phyloP scores from a whole-genome alignment of 1,284 basidiomycete species.

The Quambalaria eucalypti region DNA sequence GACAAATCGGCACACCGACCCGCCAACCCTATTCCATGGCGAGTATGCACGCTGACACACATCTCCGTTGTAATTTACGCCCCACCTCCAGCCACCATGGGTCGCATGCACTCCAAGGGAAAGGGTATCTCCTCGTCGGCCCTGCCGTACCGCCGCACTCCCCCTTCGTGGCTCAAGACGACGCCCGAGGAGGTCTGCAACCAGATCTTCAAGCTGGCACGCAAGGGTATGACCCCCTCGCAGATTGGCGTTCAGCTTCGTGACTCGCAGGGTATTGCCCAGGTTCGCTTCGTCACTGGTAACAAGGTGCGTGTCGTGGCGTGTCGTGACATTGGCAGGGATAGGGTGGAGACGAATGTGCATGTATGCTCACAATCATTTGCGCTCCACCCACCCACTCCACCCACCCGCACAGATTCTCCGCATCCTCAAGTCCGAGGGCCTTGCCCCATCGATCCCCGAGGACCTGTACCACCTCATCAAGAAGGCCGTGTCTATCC shows the following conservation, averaged over 20 bases:
- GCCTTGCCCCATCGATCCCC: constrained; percentile 91
- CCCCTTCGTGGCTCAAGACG: constrained; percentile 93
- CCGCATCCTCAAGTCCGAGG: constrained; percentile 90
- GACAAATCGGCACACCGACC: too few species aligned
- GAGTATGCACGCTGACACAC: too few species aligned
- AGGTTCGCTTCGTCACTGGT: constrained; percentile 92
- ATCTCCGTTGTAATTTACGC: too few species aligned
- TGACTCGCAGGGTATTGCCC: constrained; percentile 92
- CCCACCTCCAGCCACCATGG: constrained; percentile 46
- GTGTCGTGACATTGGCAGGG: too few species aligned
- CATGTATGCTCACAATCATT: background rate
- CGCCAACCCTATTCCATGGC: too few species aligned
- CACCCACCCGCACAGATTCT: constrained; percentile 62
- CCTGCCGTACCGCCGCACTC: constrained; percentile 89
- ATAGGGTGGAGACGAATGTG: background rate
- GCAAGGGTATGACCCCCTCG: constrained; percentile 93
- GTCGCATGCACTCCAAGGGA: constrained; percentile 48
- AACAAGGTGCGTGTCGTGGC: constrained; percentile 58
- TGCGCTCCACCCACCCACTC: too few species aligned
- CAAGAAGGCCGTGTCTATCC: constrained; percentile 98
- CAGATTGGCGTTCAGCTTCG: constrained; percentile 97
- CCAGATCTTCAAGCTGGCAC: constrained; percentile 92
- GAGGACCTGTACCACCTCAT: constrained; percentile 99
- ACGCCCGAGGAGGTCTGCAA: constrained; percentile 89
- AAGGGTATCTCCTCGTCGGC: constrained; percentile 65